Evolutionary conservation across 345 rosid genomes (phyloP).

Genomic region (Eucalyptus tenuipes): DNA sequence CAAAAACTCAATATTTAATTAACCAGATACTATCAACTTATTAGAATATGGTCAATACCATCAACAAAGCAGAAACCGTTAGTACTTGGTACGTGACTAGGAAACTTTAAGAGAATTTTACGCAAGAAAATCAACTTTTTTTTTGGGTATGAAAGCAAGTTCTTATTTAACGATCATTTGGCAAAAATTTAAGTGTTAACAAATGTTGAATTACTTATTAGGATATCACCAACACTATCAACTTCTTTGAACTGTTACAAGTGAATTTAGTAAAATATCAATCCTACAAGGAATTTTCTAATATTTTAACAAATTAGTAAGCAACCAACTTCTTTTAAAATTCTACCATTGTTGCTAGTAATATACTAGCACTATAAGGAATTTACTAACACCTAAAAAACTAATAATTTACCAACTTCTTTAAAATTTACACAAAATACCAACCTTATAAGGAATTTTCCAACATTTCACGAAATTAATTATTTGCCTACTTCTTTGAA

Average conservation of each 20-base stretch:
- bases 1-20: not conserved
- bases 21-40: no score
- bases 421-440: not conserved
- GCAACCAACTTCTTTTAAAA: not conserved
- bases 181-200: no score
- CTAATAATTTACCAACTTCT: rapidly evolving
- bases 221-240: not conserved
- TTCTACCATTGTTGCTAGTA: not conserved
- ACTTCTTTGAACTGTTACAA: not conserved
- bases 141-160: not conserved
- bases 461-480: no score
- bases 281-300: no score
- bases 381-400: not conserved
- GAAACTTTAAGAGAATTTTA: no score
- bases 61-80: no score
- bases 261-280: not conserved
- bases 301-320: not conserved
- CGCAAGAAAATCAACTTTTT: no score
- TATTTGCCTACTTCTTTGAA: no score
- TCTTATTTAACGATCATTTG: rapidly evolving
- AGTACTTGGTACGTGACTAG: no score
- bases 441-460: no score
- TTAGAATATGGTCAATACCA: no score
- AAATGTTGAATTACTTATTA: no score
- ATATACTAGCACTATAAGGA: not conserved